Evolutionary conservation across 257 asterid genomes (phyloP), one percentile per base, ranked within the genome.

Genomic region (Solanum corneliomulleri): DNA sequence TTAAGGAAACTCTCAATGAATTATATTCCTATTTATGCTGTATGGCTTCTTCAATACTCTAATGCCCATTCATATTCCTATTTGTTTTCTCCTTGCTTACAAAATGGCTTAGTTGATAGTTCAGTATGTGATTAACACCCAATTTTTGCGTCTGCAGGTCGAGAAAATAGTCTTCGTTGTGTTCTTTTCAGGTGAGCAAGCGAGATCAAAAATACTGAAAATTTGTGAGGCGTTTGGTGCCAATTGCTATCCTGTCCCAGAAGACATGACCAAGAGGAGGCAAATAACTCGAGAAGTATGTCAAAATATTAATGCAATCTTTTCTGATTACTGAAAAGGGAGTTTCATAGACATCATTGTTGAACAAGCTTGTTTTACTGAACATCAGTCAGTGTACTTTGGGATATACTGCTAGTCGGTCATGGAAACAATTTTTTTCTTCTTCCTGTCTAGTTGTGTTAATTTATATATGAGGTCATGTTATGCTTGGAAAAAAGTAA

Each of bases 101-200:
- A 78, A 72, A 85, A 62, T 71, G 37, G 31, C 20, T 45, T n/a
- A 37, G 45, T 37, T 56, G 64, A 60, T 86, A 64, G 72, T 88
- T 58, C 86, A 60, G 60, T 80, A 52, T 21, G 58, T 25, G 64
- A 74, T 87, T 91, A 76, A 80, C 77, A 39, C 86, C 31, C 66
- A 85, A 41, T 60, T 86, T 47, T 89, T 93, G 72, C 44, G 86
- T 90, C 85, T 95, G 93, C 97, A 97, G 99, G 98, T 96, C 85
- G 99, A 95, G 94, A 96, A 97, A 92, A 92, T 91, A 86, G 94
- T 97, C 87, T 97, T 97, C 91, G 93, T 97, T 85, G 98, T 96
- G 80, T 97, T 96, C 97, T 97, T 95, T 96, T 97, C 99, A 60
- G 98, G 99, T 15, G 99, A 96, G 93, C 99, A 96, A 89, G 99